phyloP scores from a whole-genome alignment of 257 asterid genomes.

The Parsonsia alboflavescens region DNA sequence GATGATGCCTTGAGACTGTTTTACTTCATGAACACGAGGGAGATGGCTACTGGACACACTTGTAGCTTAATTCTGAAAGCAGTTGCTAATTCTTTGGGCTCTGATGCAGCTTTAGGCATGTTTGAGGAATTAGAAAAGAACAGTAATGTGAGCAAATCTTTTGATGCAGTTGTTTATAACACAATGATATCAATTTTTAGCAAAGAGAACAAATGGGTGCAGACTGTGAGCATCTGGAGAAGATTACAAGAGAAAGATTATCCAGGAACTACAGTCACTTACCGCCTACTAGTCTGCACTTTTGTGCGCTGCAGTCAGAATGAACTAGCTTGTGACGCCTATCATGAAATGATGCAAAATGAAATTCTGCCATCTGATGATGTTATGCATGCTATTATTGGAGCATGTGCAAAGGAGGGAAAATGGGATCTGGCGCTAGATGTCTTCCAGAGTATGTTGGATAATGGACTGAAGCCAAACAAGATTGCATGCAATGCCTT shows the following conservation, averaged over 20 bases:
- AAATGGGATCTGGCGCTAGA: constrained; percentile 59
- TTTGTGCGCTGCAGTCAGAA: constrained; percentile 74
- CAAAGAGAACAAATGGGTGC: constrained; percentile 53
- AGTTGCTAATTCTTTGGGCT: constrained; percentile 46
- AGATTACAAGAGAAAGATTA: constrained; percentile 37
- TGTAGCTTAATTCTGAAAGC: constrained; percentile 76
- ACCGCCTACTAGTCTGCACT: constrained; percentile 63
- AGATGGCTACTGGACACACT: constrained; percentile 54
- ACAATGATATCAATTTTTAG: constrained; percentile 73
- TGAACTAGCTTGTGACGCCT: constrained; percentile 86
- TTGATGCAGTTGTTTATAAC: constrained; percentile 70
- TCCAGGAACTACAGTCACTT: constrained; percentile 62
- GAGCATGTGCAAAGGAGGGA: constrained; percentile 88
- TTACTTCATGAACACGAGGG: constrained; percentile 47
- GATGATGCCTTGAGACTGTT: constrained; percentile 62
- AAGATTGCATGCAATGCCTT: constrained; percentile 60
- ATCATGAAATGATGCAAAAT: constrained; percentile 66
- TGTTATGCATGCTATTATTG: constrained; percentile 78
- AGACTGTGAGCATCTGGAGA: constrained; percentile 62
- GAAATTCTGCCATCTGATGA: constrained; percentile 52
- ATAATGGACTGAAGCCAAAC: constrained; percentile 54
- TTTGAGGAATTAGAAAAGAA: constrained; percentile 58
- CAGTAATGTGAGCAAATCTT: constrained; percentile 26
- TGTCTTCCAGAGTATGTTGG: constrained; percentile 48
- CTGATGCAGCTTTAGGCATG: constrained; percentile 50